Evolutionary conservation across 352 stramenopile species (phyloP), one percentile per base, ranked within the genome.

Genomic region (Phytopythium cucurbitacearum): DNA sequence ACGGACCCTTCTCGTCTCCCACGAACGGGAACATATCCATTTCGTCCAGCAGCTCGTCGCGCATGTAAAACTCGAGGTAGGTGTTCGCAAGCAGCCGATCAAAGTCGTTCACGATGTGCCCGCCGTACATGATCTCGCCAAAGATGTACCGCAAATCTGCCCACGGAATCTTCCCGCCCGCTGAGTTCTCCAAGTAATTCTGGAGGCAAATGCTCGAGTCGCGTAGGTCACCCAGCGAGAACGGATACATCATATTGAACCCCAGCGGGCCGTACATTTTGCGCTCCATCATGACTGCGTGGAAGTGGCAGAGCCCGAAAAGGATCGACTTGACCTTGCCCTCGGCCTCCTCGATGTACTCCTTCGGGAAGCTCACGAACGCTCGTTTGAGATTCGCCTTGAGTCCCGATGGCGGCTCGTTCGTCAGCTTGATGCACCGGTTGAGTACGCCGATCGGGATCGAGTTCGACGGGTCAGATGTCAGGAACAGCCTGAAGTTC

Each of bases 201-300:
- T 92, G 79, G 40, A 99, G 65, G 44, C 89, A 98, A 53, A 97
- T 97, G 3, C 94, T 89, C 34, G 88, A 97, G 66, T 98, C 96
- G 38, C 90, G 87, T 51, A 99, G 74, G 64, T 99, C 96, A 12
- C 96, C 95, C 48, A 98, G 89, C 28, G 89, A 97, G 69, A 99
- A 99, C 5, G 95, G 95, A 62, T 99, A 99, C 73, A 97, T 98
- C 94, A 99, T 99, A 62, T 99, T 99, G 77, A 97, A 99, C n/a
- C 96, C 96, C 53, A 98, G 91, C 11, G 95, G 91, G 4, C 96
- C 96, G 65, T 98, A 99, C 75, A 97, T 96, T 67, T 99, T 99
- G 36, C 96, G 85, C 67, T 99, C 96, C 89, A 98, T 98, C 51
- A 99, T 89, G 49, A 98, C 83, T 9, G 95, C 94, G 64, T 99